Percentiles rank a stretch among this genome's conserved stretches.
Evolutionary conservation across 768 basidiomycete species (phyloP).

Genomic region (Leccinum barrowsii): DNA sequence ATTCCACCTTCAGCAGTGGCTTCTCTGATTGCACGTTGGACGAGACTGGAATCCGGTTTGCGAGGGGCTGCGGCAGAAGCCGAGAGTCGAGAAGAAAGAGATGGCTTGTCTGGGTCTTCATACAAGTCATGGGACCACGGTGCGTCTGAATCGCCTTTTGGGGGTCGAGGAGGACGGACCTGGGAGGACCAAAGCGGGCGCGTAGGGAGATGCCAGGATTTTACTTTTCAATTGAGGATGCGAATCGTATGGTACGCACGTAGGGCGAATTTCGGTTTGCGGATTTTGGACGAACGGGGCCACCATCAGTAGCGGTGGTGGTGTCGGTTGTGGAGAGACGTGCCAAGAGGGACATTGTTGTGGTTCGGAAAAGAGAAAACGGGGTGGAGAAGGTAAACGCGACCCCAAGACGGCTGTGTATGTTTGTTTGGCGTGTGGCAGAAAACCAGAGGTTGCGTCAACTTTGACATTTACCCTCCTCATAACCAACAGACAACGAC

Average conservation of each 20-base stretch:
- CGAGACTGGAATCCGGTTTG: conserved; percentile 52
- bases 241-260: conserved; percentile 34
- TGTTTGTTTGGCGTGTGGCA: conserved; percentile 29
- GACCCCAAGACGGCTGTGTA: conserved; percentile 13
- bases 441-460: conserved; percentile 12
- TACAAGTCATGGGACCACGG: conserved; percentile 73
- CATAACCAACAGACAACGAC: background rate
- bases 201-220: background rate
- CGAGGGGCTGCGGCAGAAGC: conserved; percentile 40
- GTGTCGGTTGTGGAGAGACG: conserved; percentile 18
- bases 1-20: conserved; percentile 45
- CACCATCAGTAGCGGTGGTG: conserved; percentile 23
- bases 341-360: conserved; percentile 30
- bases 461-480: background rate
- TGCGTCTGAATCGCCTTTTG: conserved; percentile 64
- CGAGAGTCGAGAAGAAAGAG: conserved; percentile 55
- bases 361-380: conserved; percentile 10
- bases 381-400: too few relatives aligned
- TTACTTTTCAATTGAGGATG: conserved; percentile 24
- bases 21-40: conserved; percentile 62
- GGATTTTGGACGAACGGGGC: conserved; percentile 31
- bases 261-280: conserved; percentile 31
- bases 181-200: conserved; percentile 4
- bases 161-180: conserved; percentile 46
- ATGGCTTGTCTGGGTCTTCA: conserved; percentile 51